Conservation (phyloP, 257 asterid species). For the Gynochthodes officinalis region DNA sequence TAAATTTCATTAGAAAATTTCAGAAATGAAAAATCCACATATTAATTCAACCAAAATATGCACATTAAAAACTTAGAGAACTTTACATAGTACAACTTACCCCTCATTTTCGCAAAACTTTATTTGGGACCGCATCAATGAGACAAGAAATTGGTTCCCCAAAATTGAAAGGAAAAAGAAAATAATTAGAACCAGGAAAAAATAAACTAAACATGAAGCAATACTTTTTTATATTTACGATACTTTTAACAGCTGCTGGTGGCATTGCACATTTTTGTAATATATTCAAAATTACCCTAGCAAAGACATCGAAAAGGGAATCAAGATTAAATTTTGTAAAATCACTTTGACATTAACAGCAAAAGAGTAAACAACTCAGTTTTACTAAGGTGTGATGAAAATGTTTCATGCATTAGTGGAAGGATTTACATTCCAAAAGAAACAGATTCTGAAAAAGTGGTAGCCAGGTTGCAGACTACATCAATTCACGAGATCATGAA, state of each 20-base stretch:
- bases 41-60: neutral
- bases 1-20: neutral
- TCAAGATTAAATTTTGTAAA: neutral
- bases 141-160: slow-evolving; percentile 14
- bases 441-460: neutral
- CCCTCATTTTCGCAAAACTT: slow-evolving; percentile 91
- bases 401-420: too few species aligned
- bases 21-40: neutral
- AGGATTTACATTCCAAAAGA: neutral
- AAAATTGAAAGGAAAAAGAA: neutral
- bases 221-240: neutral
- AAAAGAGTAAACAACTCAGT: neutral
- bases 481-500: neutral
- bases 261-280: neutral
- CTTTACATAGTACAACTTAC: slow-evolving; percentile 31
- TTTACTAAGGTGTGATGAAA: neutral
- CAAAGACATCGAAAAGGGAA: neutral
- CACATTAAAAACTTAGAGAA: slow-evolving; percentile 2
- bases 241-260: neutral
- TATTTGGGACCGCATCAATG: slow-evolving; percentile 28
- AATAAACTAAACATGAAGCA: neutral
- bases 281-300: neutral
- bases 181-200: slow-evolving; percentile 6
- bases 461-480: neutral
- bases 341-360: neutral